Conservation (phyloP, 2,329 filamentous ascomycete genomes). For the Calonectria crousiana region DNA sequence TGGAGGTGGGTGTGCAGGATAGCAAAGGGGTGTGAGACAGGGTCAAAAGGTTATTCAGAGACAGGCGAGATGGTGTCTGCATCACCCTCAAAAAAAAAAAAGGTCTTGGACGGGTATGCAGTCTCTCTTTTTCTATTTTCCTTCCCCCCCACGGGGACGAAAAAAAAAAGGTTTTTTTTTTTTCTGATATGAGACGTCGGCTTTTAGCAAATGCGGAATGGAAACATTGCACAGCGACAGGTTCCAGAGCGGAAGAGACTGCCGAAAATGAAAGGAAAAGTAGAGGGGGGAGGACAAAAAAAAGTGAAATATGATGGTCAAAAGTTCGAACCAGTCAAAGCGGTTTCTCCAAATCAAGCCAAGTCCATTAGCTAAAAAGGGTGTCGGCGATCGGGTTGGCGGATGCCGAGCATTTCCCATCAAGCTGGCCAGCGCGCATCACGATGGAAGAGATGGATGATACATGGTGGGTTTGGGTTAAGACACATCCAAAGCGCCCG, state of each 20-base stretch:
- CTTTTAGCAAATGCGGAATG: not conserved
- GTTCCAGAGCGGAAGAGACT: not conserved
- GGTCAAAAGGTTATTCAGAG: constrained; percentile 9
- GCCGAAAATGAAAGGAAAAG: not conserved
- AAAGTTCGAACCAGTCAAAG: not conserved
- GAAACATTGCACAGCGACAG: not conserved
- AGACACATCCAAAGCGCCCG: not conserved
- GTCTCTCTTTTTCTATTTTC: not conserved
- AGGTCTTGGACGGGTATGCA: not conserved
- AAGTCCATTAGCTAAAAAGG: not conserved
- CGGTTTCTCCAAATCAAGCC: not conserved
- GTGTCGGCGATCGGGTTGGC: not conserved
- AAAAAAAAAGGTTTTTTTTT: not conserved
- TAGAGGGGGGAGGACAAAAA: not conserved
- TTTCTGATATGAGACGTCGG: not conserved
- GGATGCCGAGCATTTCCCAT: not conserved
- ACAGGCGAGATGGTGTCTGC: not conserved
- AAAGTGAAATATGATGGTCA: not conserved
- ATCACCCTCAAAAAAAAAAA: not conserved
- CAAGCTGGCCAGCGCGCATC: not conserved
- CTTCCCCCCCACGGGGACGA: not conserved
- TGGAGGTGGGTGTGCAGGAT: not conserved
- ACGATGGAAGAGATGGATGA: not conserved
- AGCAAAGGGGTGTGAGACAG: not conserved
- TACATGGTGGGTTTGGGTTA: not conserved